Conservation (phyloP, 2,329 filamentous ascomycete species). For the Xylaria sp. region DNA sequence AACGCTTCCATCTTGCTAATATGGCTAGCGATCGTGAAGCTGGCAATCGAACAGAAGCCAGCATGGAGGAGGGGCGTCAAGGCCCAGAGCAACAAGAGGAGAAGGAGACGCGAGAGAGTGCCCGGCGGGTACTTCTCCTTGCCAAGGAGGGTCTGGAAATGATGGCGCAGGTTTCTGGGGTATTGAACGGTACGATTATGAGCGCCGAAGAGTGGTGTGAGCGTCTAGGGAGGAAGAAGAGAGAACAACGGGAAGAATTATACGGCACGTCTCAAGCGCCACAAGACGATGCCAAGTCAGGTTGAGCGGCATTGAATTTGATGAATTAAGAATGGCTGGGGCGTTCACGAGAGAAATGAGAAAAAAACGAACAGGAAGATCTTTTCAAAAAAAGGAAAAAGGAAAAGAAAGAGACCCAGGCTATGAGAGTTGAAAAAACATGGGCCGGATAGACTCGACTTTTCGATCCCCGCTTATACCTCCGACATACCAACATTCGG, state of each 20-base stretch:
- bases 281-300: conserved; percentile 44
- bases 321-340: conserved; percentile 3
- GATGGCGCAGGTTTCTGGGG: conserved; percentile 89
- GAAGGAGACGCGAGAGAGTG: conserved; percentile 64
- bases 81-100: conserved; percentile 56
- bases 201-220: conserved; percentile 95
- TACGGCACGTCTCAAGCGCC: conserved; percentile 38
- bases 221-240: conserved; percentile 68
- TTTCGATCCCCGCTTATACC: background rate
- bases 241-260: conserved; percentile 48
- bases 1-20: conserved; percentile 81
- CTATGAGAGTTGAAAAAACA: background rate
- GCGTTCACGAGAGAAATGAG: conserved; percentile 17
- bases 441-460: conserved; percentile 18
- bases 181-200: conserved; percentile 88
- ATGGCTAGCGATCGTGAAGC: conserved; percentile 54
- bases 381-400: background rate
- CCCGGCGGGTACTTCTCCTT: conserved; percentile 83
- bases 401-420: background rate
- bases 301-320: conserved; percentile 35
- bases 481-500: conserved; percentile 1
- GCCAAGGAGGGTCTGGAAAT: conserved; percentile 93
- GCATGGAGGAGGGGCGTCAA: conserved; percentile 53
- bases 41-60: conserved; percentile 39
- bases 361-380: conserved; percentile 1